Percentiles rank a stretch among this genome's conserved stretches.
Conservation (phyloP, 2,329 filamentous ascomycete species). For the Aspergillus neotritici region DNA sequence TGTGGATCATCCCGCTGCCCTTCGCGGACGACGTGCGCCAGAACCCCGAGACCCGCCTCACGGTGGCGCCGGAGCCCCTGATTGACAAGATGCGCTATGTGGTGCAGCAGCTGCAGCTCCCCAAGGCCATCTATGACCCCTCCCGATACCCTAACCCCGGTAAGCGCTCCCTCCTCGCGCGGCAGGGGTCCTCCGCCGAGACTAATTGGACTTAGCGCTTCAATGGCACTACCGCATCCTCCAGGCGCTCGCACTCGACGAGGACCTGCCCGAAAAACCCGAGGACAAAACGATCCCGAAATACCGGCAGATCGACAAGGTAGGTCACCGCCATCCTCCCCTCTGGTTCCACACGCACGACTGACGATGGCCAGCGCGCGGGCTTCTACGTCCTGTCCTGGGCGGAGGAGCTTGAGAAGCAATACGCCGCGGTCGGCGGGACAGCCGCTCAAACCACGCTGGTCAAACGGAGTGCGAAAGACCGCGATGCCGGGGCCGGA, state of each 20-base stretch:
- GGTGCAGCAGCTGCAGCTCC: conserved; percentile 80
- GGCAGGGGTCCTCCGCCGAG: not conserved
- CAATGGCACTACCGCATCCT: conserved; percentile 98
- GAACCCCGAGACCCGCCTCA: conserved; percentile 56
- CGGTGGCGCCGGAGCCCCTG: conserved; percentile 62
- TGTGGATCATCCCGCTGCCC: conserved; percentile 85
- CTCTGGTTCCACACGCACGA: not conserved
- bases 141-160: conserved; percentile 80
- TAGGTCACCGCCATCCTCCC: conserved; percentile 14
- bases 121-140: conserved; percentile 78
- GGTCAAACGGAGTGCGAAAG: conserved; percentile 42
- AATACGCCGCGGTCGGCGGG: conserved; percentile 43
- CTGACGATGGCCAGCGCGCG: conserved; percentile 50
- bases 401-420: conserved; percentile 61
- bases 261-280: conserved; percentile 70
- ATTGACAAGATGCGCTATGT: conserved; percentile 77
- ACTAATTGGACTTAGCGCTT: conserved; percentile 47
- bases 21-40: conserved; percentile 83
- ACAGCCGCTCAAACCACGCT: conserved; percentile 41
- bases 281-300: conserved; percentile 80
- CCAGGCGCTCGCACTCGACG: conserved; percentile 83
- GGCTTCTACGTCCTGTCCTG: conserved; percentile 74
- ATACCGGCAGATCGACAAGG: conserved; percentile 80
- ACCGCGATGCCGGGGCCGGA: conserved; percentile 17
- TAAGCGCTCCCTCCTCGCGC: conserved; percentile 16